Conservation (phyloP, 148 eudicot species). For the Silene conica region DNA sequence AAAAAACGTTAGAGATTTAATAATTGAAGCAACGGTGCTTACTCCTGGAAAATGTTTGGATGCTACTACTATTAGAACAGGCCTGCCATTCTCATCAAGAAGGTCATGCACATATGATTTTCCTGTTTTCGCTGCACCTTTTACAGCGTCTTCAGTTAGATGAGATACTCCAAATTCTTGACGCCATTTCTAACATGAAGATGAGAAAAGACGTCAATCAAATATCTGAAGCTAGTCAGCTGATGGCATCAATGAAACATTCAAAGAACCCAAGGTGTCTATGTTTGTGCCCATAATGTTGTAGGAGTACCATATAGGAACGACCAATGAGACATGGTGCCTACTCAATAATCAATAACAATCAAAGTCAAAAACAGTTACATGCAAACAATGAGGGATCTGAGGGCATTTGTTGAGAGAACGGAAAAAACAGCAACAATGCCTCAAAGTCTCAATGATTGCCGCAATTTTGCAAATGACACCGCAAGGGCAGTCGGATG, state of each 20-base stretch:
- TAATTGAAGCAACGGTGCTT: slow-evolving; percentile 26
- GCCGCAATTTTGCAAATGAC: too few species aligned
- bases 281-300: not conserved
- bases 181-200: slow-evolving; percentile 68
- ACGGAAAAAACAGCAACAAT: not conserved
- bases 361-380: too few species aligned
- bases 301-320: not conserved
- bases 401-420: not conserved
- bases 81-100: slow-evolving; percentile 65
- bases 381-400: too few species aligned
- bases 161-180: slow-evolving; percentile 76
- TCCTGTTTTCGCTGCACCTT: slow-evolving; percentile 59
- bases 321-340: not conserved
- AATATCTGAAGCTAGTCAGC: not conserved
- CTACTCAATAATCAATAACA: too few species aligned
- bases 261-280: not conserved
- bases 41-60: slow-evolving; percentile 78
- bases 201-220: slow-evolving; percentile 25
- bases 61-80: slow-evolving; percentile 75
- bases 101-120: slow-evolving; percentile 72
- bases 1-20: not conserved
- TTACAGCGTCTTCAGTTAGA: slow-evolving; percentile 70
- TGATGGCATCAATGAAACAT: not conserved
- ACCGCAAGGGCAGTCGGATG: too few species aligned
- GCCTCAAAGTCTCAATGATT: not conserved